A percentile compares a stretch with the other conserved stretches of the same genome.
phyloP scores from a whole-genome alignment of 495 filamentous ascomycete species.

The Parathielavia hyrcaniae region DNA sequence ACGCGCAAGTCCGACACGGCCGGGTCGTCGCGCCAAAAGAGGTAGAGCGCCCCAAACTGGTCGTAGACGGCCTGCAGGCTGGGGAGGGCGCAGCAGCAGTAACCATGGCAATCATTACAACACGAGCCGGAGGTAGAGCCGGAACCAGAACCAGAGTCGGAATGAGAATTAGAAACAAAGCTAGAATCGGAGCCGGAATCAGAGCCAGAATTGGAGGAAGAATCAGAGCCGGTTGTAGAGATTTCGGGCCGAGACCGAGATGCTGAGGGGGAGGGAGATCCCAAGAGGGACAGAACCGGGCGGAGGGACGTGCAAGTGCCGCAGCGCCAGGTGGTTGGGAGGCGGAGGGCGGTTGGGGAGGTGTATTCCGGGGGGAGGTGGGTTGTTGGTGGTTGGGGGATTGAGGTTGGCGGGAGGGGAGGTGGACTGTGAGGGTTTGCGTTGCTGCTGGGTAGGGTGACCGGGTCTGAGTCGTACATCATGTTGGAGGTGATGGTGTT shows the following conservation, averaged over 20 bases:
- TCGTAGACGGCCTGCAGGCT: constrained; percentile 33
- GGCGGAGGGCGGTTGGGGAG: neutral
- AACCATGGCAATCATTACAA: no score
- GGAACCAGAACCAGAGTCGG: no score
- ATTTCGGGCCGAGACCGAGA: no score
- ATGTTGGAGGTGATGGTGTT: neutral
- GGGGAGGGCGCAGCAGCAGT: constrained; percentile 22
- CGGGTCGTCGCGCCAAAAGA: constrained; percentile 32
- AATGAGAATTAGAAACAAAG: no score
- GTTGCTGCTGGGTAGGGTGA: neutral
- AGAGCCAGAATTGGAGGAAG: no score
- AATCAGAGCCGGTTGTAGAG: no score
- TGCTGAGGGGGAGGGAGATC: no score
- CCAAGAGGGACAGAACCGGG: constrained; percentile 22
- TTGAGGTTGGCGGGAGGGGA: constrained; percentile 2
- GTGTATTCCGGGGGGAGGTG: neutral
- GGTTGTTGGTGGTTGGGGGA: neutral
- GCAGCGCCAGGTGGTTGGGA: constrained; percentile 29
- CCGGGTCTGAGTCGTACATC: neutral
- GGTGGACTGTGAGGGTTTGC: neutral
- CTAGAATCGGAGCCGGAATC: no score
- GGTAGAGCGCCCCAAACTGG: constrained; percentile 30
- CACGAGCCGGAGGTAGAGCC: no score
- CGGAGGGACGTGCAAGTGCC: constrained; percentile 21
- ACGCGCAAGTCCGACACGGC: constrained; percentile 26